These are phyloP conservation scores for Cyclotella baltica DNA, from an alignment of 108 stramenopile species.

Conservation along the genomic window DNA sequence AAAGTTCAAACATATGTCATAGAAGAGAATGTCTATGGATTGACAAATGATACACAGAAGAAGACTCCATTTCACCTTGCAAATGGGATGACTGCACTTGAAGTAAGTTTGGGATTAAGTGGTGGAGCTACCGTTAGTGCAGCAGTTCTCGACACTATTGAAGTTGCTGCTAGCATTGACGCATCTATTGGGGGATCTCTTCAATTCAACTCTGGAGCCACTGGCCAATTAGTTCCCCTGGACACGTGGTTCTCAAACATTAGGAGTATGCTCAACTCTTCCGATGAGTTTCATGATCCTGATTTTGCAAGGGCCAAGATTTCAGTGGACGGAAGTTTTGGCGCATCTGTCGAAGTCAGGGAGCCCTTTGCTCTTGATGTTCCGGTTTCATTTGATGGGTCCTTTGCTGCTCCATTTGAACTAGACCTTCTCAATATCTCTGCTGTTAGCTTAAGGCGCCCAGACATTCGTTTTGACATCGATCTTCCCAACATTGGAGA, in stretches of 20 bases:
- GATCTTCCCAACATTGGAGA: slow-evolving; percentile 46
- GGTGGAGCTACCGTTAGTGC: slow-evolving; percentile 30
- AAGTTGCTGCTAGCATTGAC: slow-evolving; percentile 21
- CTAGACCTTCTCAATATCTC: not conserved
- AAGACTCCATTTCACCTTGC: slow-evolving; percentile 37
- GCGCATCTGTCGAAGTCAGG: slow-evolving; percentile 17
- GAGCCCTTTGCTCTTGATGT: not conserved
- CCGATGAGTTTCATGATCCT: slow-evolving; percentile 5
- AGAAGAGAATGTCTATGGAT: slow-evolving; percentile 11
- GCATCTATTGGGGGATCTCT: slow-evolving; percentile 13
- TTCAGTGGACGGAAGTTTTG: slow-evolving; percentile 41
- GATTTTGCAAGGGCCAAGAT: slow-evolving; percentile 27
- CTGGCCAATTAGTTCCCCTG: not conserved
- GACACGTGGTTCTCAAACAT: not conserved
- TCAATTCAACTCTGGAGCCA: slow-evolving; percentile 6
- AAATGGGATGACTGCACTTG: slow-evolving; percentile 4
- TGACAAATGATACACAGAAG: slow-evolving; percentile 11
- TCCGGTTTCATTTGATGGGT: not conserved
- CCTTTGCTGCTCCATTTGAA: not conserved
- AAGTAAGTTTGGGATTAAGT: slow-evolving; percentile 6
- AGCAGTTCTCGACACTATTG: slow-evolving; percentile 31
- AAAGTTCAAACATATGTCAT: slow-evolving; percentile 8
- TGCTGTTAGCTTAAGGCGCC: not conserved
- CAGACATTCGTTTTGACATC: slow-evolving; percentile 20
- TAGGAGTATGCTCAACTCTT: not conserved